Percentiles rank a stretch among this genome's conserved stretches.
These are phyloP conservation scores for Typha latifolia DNA, from an alignment of 176 grass and related monocot species.

Conservation along the genomic window DNA sequence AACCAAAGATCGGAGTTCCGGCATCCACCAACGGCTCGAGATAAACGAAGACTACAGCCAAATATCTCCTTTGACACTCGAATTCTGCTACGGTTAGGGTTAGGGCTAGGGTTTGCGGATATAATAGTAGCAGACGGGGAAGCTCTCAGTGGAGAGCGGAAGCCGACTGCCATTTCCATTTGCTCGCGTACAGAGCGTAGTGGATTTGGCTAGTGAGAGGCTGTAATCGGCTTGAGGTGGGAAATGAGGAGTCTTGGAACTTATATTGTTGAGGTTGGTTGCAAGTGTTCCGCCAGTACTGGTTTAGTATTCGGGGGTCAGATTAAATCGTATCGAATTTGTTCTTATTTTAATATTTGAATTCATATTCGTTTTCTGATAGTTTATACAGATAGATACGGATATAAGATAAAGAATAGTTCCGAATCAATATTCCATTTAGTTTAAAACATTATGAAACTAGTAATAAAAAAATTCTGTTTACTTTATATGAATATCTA, in stretches of 20 bases:
- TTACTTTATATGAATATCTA: too few species aligned
- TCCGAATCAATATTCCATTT: too few species aligned
- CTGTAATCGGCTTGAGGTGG: neutral
- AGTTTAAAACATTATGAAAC: too few species aligned
- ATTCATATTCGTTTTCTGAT: too few species aligned
- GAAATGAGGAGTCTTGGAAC: neutral
- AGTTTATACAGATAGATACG: too few species aligned
- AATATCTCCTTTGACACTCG: neutral
- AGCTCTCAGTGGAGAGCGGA: neutral
- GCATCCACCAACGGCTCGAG: neutral
- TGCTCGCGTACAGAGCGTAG: neutral
- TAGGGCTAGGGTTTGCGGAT: neutral
- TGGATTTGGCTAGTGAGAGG: constrained; percentile 7
- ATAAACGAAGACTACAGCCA: neutral
- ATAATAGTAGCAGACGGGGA: neutral
- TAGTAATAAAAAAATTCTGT: too few species aligned
- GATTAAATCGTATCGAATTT: too few species aligned
- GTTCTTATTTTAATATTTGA: too few species aligned
- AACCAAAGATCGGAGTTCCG: neutral
- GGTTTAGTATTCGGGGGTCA: neutral
- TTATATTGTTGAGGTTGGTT: neutral
- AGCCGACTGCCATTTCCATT: constrained; percentile 11
- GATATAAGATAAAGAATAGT: too few species aligned
- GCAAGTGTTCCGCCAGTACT: neutral
- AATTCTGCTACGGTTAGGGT: neutral